phyloP scores from a whole-genome alignment of 805 yeast genomes.

The Myxozyma monticola region DNA sequence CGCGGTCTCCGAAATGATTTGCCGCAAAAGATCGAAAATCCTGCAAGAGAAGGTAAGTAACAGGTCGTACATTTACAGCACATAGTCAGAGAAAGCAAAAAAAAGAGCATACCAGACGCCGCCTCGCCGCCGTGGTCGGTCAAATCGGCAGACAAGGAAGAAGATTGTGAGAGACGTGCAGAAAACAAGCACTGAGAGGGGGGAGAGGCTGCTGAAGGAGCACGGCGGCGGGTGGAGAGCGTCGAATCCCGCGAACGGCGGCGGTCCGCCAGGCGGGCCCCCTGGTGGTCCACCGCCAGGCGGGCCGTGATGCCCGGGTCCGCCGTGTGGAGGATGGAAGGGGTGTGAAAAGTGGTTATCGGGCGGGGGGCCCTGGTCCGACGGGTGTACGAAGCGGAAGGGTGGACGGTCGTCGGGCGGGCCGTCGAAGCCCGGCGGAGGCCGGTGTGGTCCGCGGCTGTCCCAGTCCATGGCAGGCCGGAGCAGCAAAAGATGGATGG shows the following conservation, averaged over 20 bases:
- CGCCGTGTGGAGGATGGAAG: background rate
- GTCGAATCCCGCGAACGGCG: background rate
- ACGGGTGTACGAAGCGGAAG: too few species aligned
- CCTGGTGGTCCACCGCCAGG: background rate
- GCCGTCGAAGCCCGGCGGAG: too few species aligned
- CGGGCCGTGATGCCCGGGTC: background rate
- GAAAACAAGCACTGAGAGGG: background rate
- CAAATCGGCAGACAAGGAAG: background rate
- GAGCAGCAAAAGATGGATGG: too few species aligned
- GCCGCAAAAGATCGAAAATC: slow-evolving; percentile 4
- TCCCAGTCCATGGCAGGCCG: too few species aligned
- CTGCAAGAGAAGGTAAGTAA: too few species aligned
- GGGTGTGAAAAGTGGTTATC: background rate
- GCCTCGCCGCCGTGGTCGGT: slow-evolving; percentile 3
- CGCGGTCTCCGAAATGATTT: background rate
- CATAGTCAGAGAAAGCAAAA: too few species aligned
- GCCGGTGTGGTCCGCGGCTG: too few species aligned
- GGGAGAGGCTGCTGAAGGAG: too few species aligned
- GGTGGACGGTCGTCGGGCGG: too few species aligned
- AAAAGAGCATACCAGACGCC: too few species aligned
- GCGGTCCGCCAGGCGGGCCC: background rate
- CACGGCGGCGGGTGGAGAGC: background rate
- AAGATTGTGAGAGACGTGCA: background rate
- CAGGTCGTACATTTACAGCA: too few species aligned
- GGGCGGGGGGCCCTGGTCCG: background rate